A percentile compares a stretch with the other conserved stretches of the same genome.
These are phyloP conservation scores for Thamnidium elegans DNA, from an alignment of 192 early-diverging fungal genomes.

Conservation along the genomic window DNA sequence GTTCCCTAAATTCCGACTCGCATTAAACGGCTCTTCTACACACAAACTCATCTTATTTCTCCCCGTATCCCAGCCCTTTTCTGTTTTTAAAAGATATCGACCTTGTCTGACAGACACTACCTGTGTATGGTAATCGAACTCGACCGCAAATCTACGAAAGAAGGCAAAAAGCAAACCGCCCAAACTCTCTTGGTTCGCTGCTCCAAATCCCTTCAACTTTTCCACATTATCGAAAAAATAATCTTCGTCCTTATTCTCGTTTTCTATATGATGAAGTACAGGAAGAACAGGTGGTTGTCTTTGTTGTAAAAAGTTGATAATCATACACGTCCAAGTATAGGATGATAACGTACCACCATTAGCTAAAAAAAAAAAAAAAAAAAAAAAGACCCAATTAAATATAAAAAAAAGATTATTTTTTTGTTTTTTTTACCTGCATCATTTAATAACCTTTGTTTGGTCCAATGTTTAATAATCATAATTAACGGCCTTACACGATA, in stretches of 20 bases:
- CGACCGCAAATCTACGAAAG: conserved; percentile 76
- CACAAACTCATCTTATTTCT: conserved; percentile 70
- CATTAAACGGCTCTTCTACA: conserved; percentile 92
- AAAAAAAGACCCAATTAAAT: too few species aligned
- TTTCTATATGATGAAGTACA: conserved; percentile 63
- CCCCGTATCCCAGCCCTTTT: conserved; percentile 86
- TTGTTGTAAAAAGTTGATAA: conserved; percentile 90
- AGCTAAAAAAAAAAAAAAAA: conserved; percentile 45
- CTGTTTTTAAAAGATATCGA: conserved; percentile 69
- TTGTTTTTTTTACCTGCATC: conserved; percentile 79
- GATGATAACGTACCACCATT: conserved; percentile 92
- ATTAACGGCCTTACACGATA: conserved; percentile 83
- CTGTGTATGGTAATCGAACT: conserved; percentile 80
- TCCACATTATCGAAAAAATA: conserved; percentile 75
- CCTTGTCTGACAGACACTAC: conserved; percentile 85
- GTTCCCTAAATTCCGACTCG: conserved; percentile 86
- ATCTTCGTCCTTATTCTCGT: conserved; percentile 58
- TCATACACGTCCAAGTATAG: conserved; percentile 94
- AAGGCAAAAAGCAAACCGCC: conserved; percentile 82
- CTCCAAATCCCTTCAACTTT: conserved; percentile 62
- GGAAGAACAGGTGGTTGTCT: conserved; percentile 88
- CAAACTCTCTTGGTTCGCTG: conserved; percentile 69
- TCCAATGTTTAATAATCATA: conserved; percentile 95
- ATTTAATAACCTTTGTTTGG: conserved; percentile 79
- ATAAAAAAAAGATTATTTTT: not conserved